Evolutionary conservation across 1,139 yeast species (phyloP).

Genomic region (Kodamaea suecica): DNA sequence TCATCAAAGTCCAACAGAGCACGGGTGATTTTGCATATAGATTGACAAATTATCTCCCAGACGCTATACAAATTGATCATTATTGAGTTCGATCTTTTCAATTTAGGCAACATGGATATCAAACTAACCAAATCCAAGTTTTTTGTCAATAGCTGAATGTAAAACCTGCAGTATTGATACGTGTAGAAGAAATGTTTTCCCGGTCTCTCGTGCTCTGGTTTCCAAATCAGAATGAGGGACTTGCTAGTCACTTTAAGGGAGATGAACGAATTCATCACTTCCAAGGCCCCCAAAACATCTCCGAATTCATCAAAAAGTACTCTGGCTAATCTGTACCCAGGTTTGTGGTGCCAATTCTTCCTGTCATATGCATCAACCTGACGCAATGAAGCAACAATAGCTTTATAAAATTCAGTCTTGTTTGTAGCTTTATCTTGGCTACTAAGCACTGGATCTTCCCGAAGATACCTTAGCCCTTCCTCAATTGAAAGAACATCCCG

Average conservation of each 20-base stretch:
- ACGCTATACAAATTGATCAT: conserved; percentile 60
- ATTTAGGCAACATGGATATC: conserved; percentile 59
- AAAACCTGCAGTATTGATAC: conserved; percentile 64
- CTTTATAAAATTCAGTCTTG: conserved; percentile 26
- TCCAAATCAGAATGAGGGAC: conserved; percentile 83
- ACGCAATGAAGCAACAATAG: conserved; percentile 27
- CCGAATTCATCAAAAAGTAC: conserved; percentile 54
- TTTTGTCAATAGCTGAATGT: conserved; percentile 52
- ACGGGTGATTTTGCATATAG: conserved; percentile 49
- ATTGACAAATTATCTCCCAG: conserved; percentile 61
- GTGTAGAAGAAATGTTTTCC: conserved; percentile 89
- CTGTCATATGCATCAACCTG: conserved; percentile 59
- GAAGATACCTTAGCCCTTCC: conserved; percentile 39
- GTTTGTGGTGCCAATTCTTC: conserved; percentile 90
- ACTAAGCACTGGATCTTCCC: conserved; percentile 29
- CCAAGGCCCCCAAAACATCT: conserved; percentile 54
- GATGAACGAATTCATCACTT: conserved; percentile 62
- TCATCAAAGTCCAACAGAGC: conserved; percentile 28
- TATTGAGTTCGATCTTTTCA: conserved; percentile 72
- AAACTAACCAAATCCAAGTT: conserved; percentile 59
- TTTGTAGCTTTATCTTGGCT: conserved; percentile 5
- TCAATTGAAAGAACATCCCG: conserved; percentile 27
- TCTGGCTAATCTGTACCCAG: conserved; percentile 69
- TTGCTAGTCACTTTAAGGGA: conserved; percentile 68
- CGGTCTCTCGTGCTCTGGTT: conserved; percentile 85